Evolutionary conservation across 2,329 filamentous ascomycete species (phyloP), one percentile per base, ranked within the genome.

Genomic region (Botrytis squamosa): DNA sequence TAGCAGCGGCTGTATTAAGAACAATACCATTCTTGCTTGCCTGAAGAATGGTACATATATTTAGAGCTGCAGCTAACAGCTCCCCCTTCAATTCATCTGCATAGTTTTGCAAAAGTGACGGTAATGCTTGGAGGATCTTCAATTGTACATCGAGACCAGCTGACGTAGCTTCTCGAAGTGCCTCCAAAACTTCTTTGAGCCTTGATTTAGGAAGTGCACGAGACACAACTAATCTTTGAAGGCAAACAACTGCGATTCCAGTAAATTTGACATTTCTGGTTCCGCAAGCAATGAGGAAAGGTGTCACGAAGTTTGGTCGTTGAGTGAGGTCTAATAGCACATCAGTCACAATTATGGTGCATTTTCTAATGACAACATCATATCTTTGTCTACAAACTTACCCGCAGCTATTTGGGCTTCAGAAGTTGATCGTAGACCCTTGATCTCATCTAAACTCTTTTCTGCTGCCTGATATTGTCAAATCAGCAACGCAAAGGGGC

Each of bases 1-100:
- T 98, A n/a, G 96, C 96, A 40, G 95, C 94, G 16, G 96, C 96
- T 1, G 97, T 98, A 79, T 97, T 97, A 81, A 95, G 97, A 78
- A 99, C 94, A 70, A 97, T 94, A 40, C 91, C 90, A 84, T 95
- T 97, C 84, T 98, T 98, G 82, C 93, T 96, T 73, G 90, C 92
- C 83, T 98, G 95, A 67, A 99, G 84, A 69, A 93, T 92, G 75
- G 96, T 96, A 83, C 96, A 98, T 81, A 97, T 93, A 81, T 97
- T 95, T 77, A 99, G 84, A 0, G 93, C 90, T 16, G 90, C 93
- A 42, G 94, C 92, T 57, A 99, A 86, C 49, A 97, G 85, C 74
- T 95, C 92, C 2, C 93, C 94, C 74, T 91, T 90, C 55, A 99
- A 85, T 73, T 97, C 92, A 52, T 88, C 86, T 0, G 93, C 90